Base-by-base conservation (phyloP, 2,329 filamentous ascomycete genomes). In the Scedosporium aurantiacum region DNA sequence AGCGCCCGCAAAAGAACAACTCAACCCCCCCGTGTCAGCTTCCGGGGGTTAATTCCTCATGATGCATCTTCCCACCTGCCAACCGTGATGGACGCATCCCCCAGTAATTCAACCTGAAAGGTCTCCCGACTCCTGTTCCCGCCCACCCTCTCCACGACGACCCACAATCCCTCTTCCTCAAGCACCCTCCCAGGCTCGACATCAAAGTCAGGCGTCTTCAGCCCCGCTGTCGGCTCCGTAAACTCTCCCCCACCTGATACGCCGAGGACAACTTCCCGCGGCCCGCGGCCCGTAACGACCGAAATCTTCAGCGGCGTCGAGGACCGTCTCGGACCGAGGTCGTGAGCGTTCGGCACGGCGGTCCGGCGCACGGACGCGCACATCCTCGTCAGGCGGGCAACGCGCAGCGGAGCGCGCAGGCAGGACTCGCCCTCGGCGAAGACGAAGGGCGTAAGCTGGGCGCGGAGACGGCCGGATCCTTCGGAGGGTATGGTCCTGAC, bases 61-160 rank as follows among this genome's bases (percentile, higher is more conserved):
- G 56, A 62, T 3, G 68, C 62, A 5, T 58, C 64, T 64, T 79
- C 75, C 80, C 80, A 82, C 1, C 65, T 63, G 1, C 76, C 74
- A 7, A 76, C 67, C 10, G 75, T 67, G 6, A 82, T 70, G 0
- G 74, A 73, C 7, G 76, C 76, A 61, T 81, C 80, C 61, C 78
- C 82, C 18, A 81, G 72, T 6, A 83, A 67, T 65, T 80, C 84
- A 2, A 82, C 75, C 50, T 76, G 73, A 6, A 89, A 80, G 62
- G 76, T 72, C 25, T 75, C 71, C 2, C 68, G 65, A 3, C 67
- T 67, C 25, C 69, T 67, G 25, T 70, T 78, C 10, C 80, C 82
- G n/a, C 85, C 88, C 68, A 93, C 81, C 65, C 88, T 82, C 73
- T 97, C 91, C 50, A 97, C 76, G 5, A 96, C 87, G 60, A 97